A percentile compares a stretch with the other conserved stretches of the same genome.
These are phyloP conservation scores for Neckera pumila DNA, from an alignment of 225 moss, liverwort and hornwort genomes.

Conservation along the genomic window DNA sequence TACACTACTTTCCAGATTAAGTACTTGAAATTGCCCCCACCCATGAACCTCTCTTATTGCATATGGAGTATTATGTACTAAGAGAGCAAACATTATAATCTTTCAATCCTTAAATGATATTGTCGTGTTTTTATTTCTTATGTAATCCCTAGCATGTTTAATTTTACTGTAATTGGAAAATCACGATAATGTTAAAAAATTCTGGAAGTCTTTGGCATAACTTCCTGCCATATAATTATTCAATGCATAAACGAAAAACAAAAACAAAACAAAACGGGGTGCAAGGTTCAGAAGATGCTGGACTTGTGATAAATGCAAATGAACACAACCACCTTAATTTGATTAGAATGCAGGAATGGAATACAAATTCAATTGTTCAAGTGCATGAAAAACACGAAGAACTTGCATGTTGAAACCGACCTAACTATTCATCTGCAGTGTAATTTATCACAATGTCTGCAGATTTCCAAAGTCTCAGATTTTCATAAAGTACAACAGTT, in stretches of 20 bases:
- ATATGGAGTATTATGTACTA: no score
- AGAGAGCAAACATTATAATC: no score
- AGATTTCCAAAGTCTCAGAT: background rate
- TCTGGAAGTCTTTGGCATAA: background rate
- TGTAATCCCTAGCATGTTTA: no score
- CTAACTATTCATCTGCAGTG: background rate
- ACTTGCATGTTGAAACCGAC: background rate
- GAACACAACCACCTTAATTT: background rate
- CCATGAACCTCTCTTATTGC: no score
- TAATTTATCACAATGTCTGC: background rate
- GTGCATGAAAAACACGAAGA: background rate
- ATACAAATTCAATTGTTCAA: background rate
- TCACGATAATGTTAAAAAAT: background rate
- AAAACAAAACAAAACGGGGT: no score
- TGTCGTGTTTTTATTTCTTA: no score
- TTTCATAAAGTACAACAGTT: background rate
- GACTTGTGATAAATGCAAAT: background rate
- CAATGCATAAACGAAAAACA: background rate
- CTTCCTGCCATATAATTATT: no score
- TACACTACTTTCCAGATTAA: no score
- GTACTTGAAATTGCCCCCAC: no score
- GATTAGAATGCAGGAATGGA: background rate
- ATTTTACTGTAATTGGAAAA: background rate
- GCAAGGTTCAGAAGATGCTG: background rate
- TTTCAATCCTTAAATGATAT: no score